Percentiles rank a stretch among this genome's conserved stretches.
Conservation (phyloP, 2,329 filamentous ascomycete genomes). For the Aspergillus brasiliensis region DNA sequence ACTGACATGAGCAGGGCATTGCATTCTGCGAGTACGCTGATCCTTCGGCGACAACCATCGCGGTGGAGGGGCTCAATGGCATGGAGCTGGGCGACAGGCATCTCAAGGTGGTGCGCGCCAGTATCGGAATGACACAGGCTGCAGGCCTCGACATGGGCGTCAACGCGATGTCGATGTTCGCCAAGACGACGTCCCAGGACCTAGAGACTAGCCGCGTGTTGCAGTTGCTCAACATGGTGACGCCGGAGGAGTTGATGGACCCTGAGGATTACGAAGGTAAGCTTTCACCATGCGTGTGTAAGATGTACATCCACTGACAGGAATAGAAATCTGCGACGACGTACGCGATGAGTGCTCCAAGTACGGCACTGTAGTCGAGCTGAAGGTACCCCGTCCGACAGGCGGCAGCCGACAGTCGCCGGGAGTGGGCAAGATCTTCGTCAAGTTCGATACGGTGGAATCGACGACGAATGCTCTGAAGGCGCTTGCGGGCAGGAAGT, state of each 20-base stretch:
- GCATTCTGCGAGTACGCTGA: slow-evolving; percentile 96
- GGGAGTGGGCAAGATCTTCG: slow-evolving; percentile 95
- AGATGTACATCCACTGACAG: slow-evolving; percentile 5
- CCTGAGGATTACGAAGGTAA: slow-evolving; percentile 92
- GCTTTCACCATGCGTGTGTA: slow-evolving; percentile 20
- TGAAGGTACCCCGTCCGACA: slow-evolving; percentile 88
- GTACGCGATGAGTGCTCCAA: slow-evolving; percentile 91
- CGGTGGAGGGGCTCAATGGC: slow-evolving; percentile 85
- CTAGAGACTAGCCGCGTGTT: slow-evolving; percentile 81
- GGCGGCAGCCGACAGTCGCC: slow-evolving; percentile 80
- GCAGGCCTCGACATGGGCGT: slow-evolving; percentile 92
- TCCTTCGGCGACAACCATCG: slow-evolving; percentile 71
- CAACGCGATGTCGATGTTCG: slow-evolving; percentile 96
- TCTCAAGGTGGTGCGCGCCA: slow-evolving; percentile 84
- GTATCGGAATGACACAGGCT: slow-evolving; percentile 91
- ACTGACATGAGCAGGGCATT: slow-evolving; percentile 66
- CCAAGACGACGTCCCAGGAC: slow-evolving; percentile 79
- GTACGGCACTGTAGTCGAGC: slow-evolving; percentile 78
- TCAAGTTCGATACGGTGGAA: slow-evolving; percentile 83
- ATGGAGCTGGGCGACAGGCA: slow-evolving; percentile 90
- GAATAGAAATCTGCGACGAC: slow-evolving; percentile 90
- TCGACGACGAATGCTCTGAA: slow-evolving; percentile 81
- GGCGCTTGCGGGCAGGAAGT: slow-evolving; percentile 91
- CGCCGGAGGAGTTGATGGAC: slow-evolving; percentile 89
- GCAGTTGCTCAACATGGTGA: slow-evolving; percentile 98